Conservation (phyloP, 108 stramenopile genomes). For the Poteriospumella lacustris region DNA sequence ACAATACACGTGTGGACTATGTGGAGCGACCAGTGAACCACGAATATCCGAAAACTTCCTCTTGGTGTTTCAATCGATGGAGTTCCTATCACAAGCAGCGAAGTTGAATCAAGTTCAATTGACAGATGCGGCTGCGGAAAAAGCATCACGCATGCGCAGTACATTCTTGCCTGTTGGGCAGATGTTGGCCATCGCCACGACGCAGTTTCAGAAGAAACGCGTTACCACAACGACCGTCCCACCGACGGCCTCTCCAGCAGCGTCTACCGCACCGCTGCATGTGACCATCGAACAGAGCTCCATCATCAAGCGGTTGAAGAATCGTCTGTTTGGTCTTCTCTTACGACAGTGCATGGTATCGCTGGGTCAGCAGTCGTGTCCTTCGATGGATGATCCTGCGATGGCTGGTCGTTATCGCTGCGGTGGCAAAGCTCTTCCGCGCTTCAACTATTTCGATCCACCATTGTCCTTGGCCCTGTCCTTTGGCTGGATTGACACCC, state of each 20-base stretch:
- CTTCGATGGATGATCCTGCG: neutral
- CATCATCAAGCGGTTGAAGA: neutral
- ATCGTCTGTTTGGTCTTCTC: neutral
- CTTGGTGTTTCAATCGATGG: neutral
- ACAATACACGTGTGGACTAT: neutral
- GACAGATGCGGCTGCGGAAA: too few species aligned
- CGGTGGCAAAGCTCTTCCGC: neutral
- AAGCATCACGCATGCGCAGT: too few species aligned
- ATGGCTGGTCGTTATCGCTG: neutral
- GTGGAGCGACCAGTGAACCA: conserved; percentile 11
- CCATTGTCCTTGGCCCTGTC: neutral
- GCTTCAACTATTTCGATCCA: neutral
- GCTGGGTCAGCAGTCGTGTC: neutral
- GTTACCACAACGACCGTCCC: too few species aligned
- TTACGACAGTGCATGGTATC: neutral
- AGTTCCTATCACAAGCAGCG: neutral
- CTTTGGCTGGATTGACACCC: neutral
- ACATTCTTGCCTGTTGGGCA: too few species aligned
- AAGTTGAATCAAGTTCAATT: too few species aligned
- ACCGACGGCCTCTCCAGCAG: too few species aligned
- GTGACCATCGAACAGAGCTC: too few species aligned
- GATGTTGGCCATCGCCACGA: too few species aligned
- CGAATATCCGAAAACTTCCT: neutral
- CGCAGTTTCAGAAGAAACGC: too few species aligned
- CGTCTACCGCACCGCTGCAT: too few species aligned